These are phyloP conservation scores for Penicillium subrubescens DNA, from an alignment of 495 filamentous ascomycete genomes.

Conservation along the genomic window DNA sequence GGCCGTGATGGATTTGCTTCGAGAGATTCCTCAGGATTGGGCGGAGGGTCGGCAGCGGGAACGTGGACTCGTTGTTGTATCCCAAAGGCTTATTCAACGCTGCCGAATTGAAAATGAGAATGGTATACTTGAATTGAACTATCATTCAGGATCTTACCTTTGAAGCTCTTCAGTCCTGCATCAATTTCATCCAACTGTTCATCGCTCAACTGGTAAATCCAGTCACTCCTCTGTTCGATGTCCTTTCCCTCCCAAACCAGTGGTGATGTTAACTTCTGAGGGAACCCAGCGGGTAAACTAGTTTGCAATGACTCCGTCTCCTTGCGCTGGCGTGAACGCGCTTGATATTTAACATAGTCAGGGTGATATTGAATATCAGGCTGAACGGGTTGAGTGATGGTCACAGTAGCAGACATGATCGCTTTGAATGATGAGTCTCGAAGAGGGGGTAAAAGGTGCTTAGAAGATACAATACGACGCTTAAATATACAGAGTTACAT, in stretches of 20 bases:
- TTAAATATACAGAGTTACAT: conserved; percentile 2
- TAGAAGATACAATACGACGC: background rate
- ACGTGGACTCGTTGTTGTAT: conserved; percentile 53
- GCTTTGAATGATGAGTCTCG: background rate
- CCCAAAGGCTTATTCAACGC: conserved; percentile 49
- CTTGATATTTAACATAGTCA: conserved; percentile 57
- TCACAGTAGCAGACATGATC: conserved; percentile 33
- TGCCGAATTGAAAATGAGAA: conserved; percentile 14
- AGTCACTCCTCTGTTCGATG: conserved; percentile 50
- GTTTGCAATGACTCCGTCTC: conserved; percentile 42
- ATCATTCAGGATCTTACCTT: conserved; percentile 34
- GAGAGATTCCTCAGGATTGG: conserved; percentile 50
- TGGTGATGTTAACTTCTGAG: conserved; percentile 45
- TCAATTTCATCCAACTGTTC: conserved; percentile 59
- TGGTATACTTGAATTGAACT: background rate
- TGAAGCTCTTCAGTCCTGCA: conserved; percentile 55
- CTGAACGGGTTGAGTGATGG: conserved; percentile 33
- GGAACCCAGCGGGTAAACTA: conserved; percentile 55
- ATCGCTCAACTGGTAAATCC: conserved; percentile 51
- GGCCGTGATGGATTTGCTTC: conserved; percentile 55
- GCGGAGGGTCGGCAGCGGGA: conserved; percentile 58
- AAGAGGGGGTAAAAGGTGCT: background rate
- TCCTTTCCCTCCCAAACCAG: conserved; percentile 63
- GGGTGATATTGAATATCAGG: conserved; percentile 61
- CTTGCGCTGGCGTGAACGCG: conserved; percentile 48